Base-by-base conservation (phyloP, 805 yeast species). In the Hyphopichia homilentoma region DNA sequence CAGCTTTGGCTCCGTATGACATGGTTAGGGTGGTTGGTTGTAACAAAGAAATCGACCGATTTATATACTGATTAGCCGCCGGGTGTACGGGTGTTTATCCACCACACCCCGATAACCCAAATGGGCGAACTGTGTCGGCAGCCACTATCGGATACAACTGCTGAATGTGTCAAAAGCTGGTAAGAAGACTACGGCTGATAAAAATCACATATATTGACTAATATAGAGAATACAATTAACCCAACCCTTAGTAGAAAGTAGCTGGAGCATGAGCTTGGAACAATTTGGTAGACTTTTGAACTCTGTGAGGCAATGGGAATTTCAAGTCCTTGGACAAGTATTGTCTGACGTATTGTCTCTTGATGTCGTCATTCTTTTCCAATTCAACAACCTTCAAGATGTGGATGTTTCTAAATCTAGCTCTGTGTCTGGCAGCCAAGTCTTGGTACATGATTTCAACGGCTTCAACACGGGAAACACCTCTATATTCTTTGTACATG, bases 401-500 rank as follows among this genome's bases (percentile, higher is more conserved):
- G 86, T 93, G 99, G 74, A 93, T 85, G 57, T 90, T 83, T 84
- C 98, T 87, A 82, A 93, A 93, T 82, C 99, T 88, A 66, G 98
- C 93, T 84, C 98, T 88, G 95, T 93, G 99, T 80, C 98, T 89
- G 58, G 99, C 97, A 75, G 99, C 99, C 84, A 93, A 84, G 76
- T 93, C 99, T 73, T 84, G 89, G 93, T 93, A 93, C 83, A 93
- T 83, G 67, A 93, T 77, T 74, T 85, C 95, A 66, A 93, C 97
- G 57, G 97, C 98, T 71, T 86, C 95, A 49, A 88, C 95, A 80
- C 99, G 93, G 79, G 96, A 75, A 59, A 90, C 95, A 62, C 90
- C 98, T 77, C 98, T 88, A 93, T 87, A 86, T 80, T 93, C 99
- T 82, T 93, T 93, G 96, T 93, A 93, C 97, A 93, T 93, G 94